These are phyloP conservation scores for Pleurotus djamor DNA, from an alignment of 768 basidiomycete genomes.

Conservation along the genomic window DNA sequence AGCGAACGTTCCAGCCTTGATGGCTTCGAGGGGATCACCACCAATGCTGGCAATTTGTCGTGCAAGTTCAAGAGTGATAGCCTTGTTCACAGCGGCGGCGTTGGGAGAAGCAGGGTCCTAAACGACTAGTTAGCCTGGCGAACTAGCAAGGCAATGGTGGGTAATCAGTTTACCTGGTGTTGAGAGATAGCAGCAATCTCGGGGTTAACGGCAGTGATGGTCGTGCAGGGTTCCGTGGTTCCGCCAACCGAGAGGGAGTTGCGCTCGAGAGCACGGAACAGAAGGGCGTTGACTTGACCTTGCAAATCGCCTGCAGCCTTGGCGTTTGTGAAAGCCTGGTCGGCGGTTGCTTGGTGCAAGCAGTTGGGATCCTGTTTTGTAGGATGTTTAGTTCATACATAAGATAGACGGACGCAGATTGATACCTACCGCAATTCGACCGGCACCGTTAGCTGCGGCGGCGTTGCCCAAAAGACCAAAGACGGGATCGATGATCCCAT, in stretches of 20 bases:
- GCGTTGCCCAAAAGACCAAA: slow-evolving; percentile 65
- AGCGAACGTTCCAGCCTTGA: slow-evolving; percentile 61
- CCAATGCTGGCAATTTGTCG: slow-evolving; percentile 64
- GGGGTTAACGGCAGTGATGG: slow-evolving; percentile 54
- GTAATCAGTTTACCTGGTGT: slow-evolving; percentile 40
- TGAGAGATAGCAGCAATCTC: slow-evolving; percentile 65
- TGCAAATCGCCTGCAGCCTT: slow-evolving; percentile 58
- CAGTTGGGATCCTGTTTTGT: slow-evolving; percentile 48
- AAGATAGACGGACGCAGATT: background rate
- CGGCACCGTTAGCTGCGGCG: slow-evolving; percentile 54
- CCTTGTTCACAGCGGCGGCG: slow-evolving; percentile 63
- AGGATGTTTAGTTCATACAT: background rate
- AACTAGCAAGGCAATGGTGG: background rate
- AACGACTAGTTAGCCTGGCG: background rate
- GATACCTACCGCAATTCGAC: slow-evolving; percentile 45
- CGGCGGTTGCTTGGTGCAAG: slow-evolving; percentile 63
- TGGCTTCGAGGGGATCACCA: slow-evolving; percentile 54
- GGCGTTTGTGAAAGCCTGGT: slow-evolving; percentile 73
- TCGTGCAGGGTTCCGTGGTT: slow-evolving; percentile 45
- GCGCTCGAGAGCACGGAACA: slow-evolving; percentile 64
- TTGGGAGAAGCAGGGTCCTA: slow-evolving; percentile 59
- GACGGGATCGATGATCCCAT: slow-evolving; percentile 56
- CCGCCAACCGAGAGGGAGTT: slow-evolving; percentile 58
- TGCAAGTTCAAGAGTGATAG: slow-evolving; percentile 59
- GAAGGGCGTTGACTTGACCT: slow-evolving; percentile 56